Conservation (phyloP, 768 basidiomycete genomes). For the Hygrocybe coccinea region DNA sequence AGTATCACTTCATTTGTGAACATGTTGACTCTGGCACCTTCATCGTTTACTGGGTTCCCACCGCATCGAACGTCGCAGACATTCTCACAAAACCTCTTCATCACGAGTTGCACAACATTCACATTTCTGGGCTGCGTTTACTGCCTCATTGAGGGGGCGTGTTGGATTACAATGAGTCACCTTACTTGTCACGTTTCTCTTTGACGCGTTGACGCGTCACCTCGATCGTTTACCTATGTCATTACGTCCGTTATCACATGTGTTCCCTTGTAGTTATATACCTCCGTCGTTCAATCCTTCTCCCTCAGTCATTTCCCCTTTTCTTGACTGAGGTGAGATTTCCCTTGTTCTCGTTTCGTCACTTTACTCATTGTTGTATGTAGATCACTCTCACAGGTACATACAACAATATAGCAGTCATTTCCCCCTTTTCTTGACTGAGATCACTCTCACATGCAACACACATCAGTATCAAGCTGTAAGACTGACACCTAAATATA, state of each 20-base stretch:
- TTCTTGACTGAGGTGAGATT: not conserved
- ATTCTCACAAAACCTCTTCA: conserved; percentile 36
- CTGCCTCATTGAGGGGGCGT: conserved; percentile 4
- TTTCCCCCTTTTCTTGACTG: not conserved
- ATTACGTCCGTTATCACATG: not conserved
- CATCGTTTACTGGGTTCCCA: conserved; percentile 25
- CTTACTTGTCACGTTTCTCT: not conserved
- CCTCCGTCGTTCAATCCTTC: not conserved
- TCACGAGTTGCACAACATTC: not conserved
- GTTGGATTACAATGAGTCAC: conserved; percentile 9
- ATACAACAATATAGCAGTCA: not conserved
- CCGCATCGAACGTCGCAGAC: conserved; percentile 33
- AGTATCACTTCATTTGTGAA: conserved; percentile 35
- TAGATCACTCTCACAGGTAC: not conserved
- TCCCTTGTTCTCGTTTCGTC: not conserved
- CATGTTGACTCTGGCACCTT: conserved; percentile 21
- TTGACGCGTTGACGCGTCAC: not conserved
- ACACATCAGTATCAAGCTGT: no score
- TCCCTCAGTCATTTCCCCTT: not conserved
- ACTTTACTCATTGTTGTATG: not conserved
- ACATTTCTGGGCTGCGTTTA: conserved; percentile 7
- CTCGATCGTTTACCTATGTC: not conserved
- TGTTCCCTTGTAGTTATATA: not conserved
- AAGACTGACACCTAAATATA: no score
- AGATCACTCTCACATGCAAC: not conserved